Percentiles rank a stretch among this genome's conserved stretches.
These are phyloP conservation scores for Fusarium algeriense DNA, from an alignment of 2,329 filamentous ascomycete species.

Conservation along the genomic window DNA sequence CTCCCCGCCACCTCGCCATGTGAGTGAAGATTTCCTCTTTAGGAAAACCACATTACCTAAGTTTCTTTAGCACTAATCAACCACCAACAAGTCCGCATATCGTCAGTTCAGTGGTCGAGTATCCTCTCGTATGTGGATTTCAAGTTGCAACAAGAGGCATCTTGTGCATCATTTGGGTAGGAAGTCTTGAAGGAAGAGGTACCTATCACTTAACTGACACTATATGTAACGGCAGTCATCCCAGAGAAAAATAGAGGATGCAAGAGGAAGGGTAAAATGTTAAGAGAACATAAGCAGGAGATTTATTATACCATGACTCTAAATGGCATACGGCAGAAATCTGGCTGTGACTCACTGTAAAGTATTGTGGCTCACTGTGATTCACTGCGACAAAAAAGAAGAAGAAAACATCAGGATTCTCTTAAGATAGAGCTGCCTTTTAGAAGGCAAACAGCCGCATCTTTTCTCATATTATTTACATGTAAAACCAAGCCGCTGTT, in stretches of 20 bases:
- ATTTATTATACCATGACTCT: no score
- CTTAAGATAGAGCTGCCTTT: no score
- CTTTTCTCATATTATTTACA: no score
- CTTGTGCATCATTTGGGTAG: neutral
- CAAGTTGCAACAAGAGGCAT: neutral
- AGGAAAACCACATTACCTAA: neutral
- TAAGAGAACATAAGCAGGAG: no score
- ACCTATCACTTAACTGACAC: neutral
- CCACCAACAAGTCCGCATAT: neutral
- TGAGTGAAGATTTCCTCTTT: conserved; percentile 19
- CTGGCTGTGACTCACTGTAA: no score
- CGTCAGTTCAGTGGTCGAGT: neutral
- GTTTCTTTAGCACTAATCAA: neutral
- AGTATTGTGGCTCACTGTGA: no score
- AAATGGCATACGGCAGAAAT: no score
- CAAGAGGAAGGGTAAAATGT: neutral
- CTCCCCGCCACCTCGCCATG: conserved; percentile 22
- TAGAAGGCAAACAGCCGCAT: no score
- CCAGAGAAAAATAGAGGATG: neutral
- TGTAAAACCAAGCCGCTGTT: no score
- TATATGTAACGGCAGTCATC: neutral
- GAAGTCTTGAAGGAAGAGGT: neutral
- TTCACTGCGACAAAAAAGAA: no score
- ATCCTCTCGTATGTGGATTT: neutral
- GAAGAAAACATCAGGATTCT: no score